Evolutionary conservation across 768 basidiomycete genomes (phyloP).

Genomic region (Mrakia blollopis): DNA sequence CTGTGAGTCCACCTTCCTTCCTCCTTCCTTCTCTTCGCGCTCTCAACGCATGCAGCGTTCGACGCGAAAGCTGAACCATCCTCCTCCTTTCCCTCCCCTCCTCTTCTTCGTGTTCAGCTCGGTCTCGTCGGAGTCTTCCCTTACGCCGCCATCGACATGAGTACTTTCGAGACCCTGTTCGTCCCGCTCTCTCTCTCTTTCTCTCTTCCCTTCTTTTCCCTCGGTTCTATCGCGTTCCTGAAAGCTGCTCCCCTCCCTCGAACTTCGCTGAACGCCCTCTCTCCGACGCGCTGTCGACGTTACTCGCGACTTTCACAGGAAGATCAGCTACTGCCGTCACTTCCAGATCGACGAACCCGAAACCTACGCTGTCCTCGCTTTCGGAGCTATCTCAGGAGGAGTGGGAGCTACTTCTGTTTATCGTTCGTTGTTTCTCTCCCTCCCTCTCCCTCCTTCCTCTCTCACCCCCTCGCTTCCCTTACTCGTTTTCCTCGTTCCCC

Average conservation of each 20-base stretch:
- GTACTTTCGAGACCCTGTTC: constrained; percentile 79
- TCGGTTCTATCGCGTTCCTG: background rate
- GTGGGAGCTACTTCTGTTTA: constrained; percentile 88
- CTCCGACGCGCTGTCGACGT: no score
- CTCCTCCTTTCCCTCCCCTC: background rate
- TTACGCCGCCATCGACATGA: constrained; percentile 79
- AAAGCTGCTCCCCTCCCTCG: background rate
- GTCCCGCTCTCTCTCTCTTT: background rate
- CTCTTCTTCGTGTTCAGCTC: constrained; percentile 54
- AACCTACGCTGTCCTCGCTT: constrained; percentile 75
- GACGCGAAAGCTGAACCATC: background rate
- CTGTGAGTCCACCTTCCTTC: constrained; percentile 59
- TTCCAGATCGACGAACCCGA: constrained; percentile 85
- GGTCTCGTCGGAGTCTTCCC: constrained; percentile 96
- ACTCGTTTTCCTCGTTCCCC: background rate
- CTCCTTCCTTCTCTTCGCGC: background rate
- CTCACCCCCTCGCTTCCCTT: background rate
- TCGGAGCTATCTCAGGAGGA: constrained; percentile 87
- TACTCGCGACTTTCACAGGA: constrained; percentile 42
- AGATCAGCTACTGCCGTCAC: constrained; percentile 79
- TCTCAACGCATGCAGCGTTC: background rate
- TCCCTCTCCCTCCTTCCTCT: background rate
- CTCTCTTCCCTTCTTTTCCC: background rate
- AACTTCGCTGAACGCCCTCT: no score
- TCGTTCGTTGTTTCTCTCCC: constrained; percentile 45